phyloP scores from a whole-genome alignment of 1,284 basidiomycete species.

The Sporisorium reilianum region DNA sequence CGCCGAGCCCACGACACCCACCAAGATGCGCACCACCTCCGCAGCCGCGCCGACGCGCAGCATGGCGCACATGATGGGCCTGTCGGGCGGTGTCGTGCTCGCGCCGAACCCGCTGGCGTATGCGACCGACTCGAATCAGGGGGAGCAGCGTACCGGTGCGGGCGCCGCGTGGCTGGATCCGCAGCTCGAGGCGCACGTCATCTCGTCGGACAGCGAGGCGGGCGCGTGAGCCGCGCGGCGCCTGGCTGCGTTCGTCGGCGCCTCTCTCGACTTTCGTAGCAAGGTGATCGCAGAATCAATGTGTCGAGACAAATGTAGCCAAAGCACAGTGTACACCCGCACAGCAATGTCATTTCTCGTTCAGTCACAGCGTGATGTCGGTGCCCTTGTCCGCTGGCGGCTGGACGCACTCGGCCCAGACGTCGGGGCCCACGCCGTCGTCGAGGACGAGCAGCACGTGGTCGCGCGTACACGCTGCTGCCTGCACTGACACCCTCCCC shows the following conservation, averaged over 20 bases:
- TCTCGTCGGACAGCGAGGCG: background rate
- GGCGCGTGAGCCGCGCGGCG: background rate
- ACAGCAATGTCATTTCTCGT: no score
- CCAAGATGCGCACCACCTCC: constrained; percentile 1
- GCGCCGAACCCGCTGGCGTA: background rate
- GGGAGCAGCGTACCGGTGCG: background rate
- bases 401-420: constrained; percentile 36
- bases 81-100: background rate
- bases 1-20: background rate
- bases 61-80: no score
- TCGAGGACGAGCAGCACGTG: constrained; percentile 24
- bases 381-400: constrained; percentile 17
- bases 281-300: no score
- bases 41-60: background rate
- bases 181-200: background rate
- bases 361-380: constrained; percentile 7
- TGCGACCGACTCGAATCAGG: background rate
- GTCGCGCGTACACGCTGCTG: constrained; percentile 31
- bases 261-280: no score
- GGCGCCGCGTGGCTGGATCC: background rate
- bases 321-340: no score
- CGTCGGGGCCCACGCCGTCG: constrained; percentile 12
- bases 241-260: no score
- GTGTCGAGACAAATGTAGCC: no score
- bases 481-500: background rate